phyloP scores from a whole-genome alignment of 805 yeast genomes.

The Saccharomycopsis schoenii region DNA sequence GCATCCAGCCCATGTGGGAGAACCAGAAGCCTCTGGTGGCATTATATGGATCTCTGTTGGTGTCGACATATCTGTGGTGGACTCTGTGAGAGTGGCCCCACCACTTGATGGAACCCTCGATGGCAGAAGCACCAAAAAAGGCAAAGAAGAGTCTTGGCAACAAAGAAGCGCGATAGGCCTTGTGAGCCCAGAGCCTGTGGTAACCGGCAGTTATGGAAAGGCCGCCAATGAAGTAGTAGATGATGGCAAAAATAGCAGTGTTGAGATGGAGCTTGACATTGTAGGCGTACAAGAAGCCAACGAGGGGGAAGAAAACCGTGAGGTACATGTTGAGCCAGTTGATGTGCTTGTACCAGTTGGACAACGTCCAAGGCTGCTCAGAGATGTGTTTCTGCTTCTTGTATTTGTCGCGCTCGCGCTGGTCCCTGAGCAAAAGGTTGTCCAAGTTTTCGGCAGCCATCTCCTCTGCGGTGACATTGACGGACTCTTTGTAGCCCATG shows the following conservation, averaged over 20 bases:
- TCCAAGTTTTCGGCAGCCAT: constrained; percentile 43
- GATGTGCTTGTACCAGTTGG: constrained; percentile 65
- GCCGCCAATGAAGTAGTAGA: constrained; percentile 53
- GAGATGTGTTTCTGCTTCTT: constrained; percentile 44
- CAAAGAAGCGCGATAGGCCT: constrained; percentile 53
- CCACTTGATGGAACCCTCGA: constrained; percentile 83
- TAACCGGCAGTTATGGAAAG: constrained; percentile 77
- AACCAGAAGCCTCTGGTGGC: constrained; percentile 80
- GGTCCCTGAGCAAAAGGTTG: constrained; percentile 35
- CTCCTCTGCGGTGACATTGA: constrained; percentile 56
- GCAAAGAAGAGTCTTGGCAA: constrained; percentile 60
- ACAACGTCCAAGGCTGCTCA: constrained; percentile 67
- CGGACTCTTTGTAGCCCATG: constrained; percentile 75
- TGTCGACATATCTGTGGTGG: constrained; percentile 82
- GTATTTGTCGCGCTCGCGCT: constrained; percentile 31
- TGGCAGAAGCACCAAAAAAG: constrained; percentile 71
- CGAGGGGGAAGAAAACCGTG: constrained; percentile 50
- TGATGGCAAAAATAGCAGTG: constrained; percentile 37
- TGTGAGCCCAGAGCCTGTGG: constrained; percentile 73
- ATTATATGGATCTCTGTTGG: constrained; percentile 75
- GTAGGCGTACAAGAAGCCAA: constrained; percentile 34
- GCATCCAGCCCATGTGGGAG: constrained; percentile 83
- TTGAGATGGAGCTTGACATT: constrained; percentile 36
- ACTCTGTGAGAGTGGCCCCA: constrained; percentile 82
- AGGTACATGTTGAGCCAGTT: constrained; percentile 69